Evolutionary conservation across 2,329 filamentous ascomycete species (phyloP).

Genomic region (Rutstroemia sp.): DNA sequence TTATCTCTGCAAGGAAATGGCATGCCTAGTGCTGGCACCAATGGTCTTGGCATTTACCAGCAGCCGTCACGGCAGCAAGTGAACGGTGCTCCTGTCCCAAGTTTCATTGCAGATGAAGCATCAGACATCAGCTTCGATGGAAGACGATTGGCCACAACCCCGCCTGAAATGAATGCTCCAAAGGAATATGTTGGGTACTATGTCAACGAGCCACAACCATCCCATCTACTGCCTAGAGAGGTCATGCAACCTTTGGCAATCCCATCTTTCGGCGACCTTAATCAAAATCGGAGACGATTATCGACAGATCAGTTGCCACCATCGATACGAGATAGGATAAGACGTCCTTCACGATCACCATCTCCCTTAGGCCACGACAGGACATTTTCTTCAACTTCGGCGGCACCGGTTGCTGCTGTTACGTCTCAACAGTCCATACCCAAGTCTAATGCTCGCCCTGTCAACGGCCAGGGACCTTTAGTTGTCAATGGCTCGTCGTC

Average conservation of each 20-base stretch:
- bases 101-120: conserved; percentile 47
- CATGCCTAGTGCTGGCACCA: conserved; percentile 25
- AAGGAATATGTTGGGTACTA: conserved; percentile 31
- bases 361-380: conserved; percentile 30
- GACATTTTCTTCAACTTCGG: conserved; percentile 23
- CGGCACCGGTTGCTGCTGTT: conserved; percentile 15
- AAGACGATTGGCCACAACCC: conserved; percentile 14
- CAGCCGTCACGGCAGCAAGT: conserved; percentile 22
- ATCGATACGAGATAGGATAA: conserved; percentile 28
- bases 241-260: conserved; percentile 19
- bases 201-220: conserved; percentile 21
- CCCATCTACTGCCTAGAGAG: conserved; percentile 17
- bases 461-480: conserved; percentile 24
- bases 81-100: conserved; percentile 46
- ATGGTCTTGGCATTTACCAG: conserved; percentile 27
- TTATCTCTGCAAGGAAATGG: conserved; percentile 33
- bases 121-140: conserved; percentile 17
- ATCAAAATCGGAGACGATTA: conserved; percentile 20
- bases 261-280: conserved; percentile 28
- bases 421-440: conserved; percentile 22
- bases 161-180: conserved; percentile 22
- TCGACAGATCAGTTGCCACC: conserved; percentile 30
- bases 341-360: conserved; percentile 27
- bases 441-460: conserved; percentile 21
- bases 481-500: conserved; percentile 27